Evolutionary conservation across 441 rosid genomes (phyloP), one percentile per base, ranked within the genome.

Genomic region (Melastoma candidum): DNA sequence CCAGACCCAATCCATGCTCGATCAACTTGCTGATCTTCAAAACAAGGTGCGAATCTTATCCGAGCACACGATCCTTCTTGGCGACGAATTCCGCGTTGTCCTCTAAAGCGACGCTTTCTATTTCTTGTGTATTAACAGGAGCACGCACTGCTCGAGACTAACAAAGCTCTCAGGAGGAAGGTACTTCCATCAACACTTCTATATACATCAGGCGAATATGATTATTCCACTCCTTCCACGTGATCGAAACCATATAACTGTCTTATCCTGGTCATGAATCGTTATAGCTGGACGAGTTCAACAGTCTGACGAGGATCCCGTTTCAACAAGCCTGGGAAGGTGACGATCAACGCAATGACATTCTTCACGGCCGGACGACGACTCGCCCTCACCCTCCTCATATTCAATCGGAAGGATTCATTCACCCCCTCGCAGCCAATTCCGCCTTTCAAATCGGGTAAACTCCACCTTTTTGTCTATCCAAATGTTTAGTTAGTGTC

Each of bases 1-100:
- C 22, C 76, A 81, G 87, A 65, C 66, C 12, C 65, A 66, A 13
- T 48, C 55, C 36, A 65, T 76, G 81, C 26, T 71, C 56, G 70
- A 73, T 59, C 79, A 74, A 68, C 65, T 81, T 41, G 63, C 74
- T 46, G 84, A 81, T 46, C 81, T 81, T 50, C 71, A 59, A 63
- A 69, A 54, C 49, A 77, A 77, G 87, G 87, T 78, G 22, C 22
- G 22, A 17, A 17, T 17, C 22, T 17, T 17, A 17, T 17, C 22
- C 22, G 22, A 17, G 22, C 22, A 17, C 22, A 17, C 22, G 22
- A 17, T 17, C 22, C 22, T 69, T 9, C 7, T 29, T 29, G 36
- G 36, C 36, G 36, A 29, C 22, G 22, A 17, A 17, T 17, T 17
- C 22, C 22, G 22, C 7, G 36, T 29, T 6, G 36, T 3, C 7